Evolutionary conservation across 495 filamentous ascomycete species (phyloP).

Genomic region (Aspergillus nanangensis): DNA sequence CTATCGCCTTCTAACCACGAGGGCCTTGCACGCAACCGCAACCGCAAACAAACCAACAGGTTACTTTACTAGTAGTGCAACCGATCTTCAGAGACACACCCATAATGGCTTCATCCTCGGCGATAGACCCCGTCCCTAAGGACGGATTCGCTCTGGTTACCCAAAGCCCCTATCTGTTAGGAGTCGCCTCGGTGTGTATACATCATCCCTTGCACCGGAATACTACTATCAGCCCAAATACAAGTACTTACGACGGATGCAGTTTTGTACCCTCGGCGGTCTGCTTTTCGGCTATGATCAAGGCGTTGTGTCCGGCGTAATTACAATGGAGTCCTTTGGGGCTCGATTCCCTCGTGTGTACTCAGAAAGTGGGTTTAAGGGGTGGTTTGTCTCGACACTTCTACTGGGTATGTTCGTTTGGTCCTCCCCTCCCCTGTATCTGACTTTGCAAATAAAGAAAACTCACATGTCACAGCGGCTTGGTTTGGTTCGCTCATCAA

Average conservation of each 20-base stretch:
- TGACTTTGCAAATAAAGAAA: too few relatives aligned
- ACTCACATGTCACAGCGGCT: constrained; percentile 49
- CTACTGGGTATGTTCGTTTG: constrained; percentile 52
- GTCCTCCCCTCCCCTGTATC: constrained; percentile 19
- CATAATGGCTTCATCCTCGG: too few relatives aligned
- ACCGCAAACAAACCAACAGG: too few relatives aligned
- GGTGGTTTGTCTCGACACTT: constrained; percentile 76
- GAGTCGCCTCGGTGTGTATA: not conserved
- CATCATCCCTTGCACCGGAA: too few relatives aligned
- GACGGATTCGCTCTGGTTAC: not conserved
- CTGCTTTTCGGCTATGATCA: constrained; percentile 39
- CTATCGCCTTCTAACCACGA: too few relatives aligned
- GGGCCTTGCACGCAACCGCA: too few relatives aligned
- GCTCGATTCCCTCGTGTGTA: constrained; percentile 61
- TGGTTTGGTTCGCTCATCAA: constrained; percentile 75
- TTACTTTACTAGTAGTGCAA: too few relatives aligned
- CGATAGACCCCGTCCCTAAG: not conserved
- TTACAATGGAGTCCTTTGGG: constrained; percentile 40
- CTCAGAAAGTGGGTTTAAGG: constrained; percentile 60
- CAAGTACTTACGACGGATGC: not conserved
- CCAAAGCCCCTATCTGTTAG: not conserved
- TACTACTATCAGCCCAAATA: too few relatives aligned
- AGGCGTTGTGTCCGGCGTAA: constrained; percentile 33
- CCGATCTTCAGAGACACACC: too few relatives aligned
- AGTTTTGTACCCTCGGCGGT: constrained; percentile 59